These are phyloP conservation scores for Trypanosomatidae sp. DNA, from an alignment of 208 protist species.

Conservation along the genomic window DNA sequence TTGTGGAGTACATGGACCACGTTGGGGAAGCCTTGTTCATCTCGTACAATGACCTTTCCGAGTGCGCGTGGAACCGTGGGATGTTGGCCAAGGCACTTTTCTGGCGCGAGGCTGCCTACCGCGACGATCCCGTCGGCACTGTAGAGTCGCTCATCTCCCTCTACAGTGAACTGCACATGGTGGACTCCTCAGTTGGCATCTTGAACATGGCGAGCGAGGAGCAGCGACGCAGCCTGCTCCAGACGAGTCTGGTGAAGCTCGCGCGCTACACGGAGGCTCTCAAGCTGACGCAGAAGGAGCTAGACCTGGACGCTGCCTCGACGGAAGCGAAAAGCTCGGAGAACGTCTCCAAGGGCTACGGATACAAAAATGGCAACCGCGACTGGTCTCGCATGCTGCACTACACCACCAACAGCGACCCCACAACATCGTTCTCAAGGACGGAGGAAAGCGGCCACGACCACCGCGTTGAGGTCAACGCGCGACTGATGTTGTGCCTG, in stretches of 20 bases:
- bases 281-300: constrained; percentile 65
- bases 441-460: constrained; percentile 40
- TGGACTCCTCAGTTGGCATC: constrained; percentile 78
- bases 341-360: constrained; percentile 20
- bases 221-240: constrained; percentile 61
- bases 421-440: constrained; percentile 35
- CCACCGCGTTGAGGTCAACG: constrained; percentile 47
- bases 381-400: constrained; percentile 41
- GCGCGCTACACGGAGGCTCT: constrained; percentile 73
- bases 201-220: constrained; percentile 66
- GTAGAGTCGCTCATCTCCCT: constrained; percentile 80
- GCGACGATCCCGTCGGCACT: constrained; percentile 55
- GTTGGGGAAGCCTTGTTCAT: constrained; percentile 71
- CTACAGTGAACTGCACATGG: constrained; percentile 80
- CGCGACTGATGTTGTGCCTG: constrained; percentile 67
- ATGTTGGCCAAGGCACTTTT: constrained; percentile 89
- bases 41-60: constrained; percentile 58
- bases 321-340: constrained; percentile 49
- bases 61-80: constrained; percentile 84
- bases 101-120: constrained; percentile 86
- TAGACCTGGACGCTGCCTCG: constrained; percentile 42
- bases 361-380: constrained; percentile 27
- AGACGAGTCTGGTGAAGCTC: constrained; percentile 82
- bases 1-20: constrained; percentile 90
- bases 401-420: constrained; percentile 45